These are phyloP conservation scores for Fusarium sp. DNA, from an alignment of 2,329 filamentous ascomycete genomes.

Conservation along the genomic window DNA sequence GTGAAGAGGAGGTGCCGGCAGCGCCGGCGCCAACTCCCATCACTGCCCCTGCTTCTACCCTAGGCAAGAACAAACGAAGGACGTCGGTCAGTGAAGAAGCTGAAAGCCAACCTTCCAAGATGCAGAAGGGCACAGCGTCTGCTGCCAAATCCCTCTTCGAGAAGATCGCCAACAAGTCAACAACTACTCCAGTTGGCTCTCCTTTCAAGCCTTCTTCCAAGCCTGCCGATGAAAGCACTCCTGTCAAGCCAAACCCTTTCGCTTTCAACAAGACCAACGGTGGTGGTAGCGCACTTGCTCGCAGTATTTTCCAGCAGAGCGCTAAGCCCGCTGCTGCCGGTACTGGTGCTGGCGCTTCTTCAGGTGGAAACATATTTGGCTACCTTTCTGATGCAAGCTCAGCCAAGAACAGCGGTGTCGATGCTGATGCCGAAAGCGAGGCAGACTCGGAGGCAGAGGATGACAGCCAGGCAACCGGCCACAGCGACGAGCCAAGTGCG, in stretches of 20 bases:
- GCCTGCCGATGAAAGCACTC: conserved; percentile 43
- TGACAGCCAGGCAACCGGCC: conserved; percentile 56
- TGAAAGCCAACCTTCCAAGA: conserved; percentile 64
- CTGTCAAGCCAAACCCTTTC: conserved; percentile 52
- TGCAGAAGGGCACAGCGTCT: conserved; percentile 65
- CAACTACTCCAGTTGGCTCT: conserved; percentile 51
- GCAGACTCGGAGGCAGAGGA: conserved; percentile 59
- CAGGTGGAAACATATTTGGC: conserved; percentile 67
- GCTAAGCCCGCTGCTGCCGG: conserved; percentile 51
- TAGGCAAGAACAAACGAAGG: conserved; percentile 67
- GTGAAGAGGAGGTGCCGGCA: conserved; percentile 56
- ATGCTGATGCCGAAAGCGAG: conserved; percentile 62
- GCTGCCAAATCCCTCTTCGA: conserved; percentile 69
- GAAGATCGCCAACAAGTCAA: conserved; percentile 66
- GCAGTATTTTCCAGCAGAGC: conserved; percentile 59
- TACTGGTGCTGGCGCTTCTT: conserved; percentile 35
- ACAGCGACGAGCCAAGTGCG: conserved; percentile 59
- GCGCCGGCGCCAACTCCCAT: conserved; percentile 54
- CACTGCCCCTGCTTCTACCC: conserved; percentile 45
- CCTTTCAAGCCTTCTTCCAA: conserved; percentile 52
- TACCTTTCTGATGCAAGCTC: conserved; percentile 70
- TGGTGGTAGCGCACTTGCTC: conserved; percentile 51
- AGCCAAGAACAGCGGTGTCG: conserved; percentile 65
- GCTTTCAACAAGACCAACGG: conserved; percentile 54
- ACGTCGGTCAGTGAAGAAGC: conserved; percentile 60